Evolutionary conservation across 352 stramenopile species (phyloP).

Genomic region (Phytophthora rubi): DNA sequence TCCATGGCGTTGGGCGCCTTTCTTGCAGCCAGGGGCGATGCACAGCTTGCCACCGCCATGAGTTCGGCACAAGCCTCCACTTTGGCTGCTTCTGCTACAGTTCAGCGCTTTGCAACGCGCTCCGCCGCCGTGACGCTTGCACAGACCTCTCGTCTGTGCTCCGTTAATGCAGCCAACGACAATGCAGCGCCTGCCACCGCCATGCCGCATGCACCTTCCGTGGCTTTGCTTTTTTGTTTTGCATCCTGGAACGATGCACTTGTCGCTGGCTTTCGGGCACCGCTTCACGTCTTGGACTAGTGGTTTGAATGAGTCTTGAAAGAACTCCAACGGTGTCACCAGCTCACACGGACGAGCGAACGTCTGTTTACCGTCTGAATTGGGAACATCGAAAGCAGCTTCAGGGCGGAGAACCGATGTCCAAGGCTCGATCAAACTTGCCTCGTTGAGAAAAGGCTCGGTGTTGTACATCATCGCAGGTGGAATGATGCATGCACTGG

Average conservation of each 20-base stretch:
- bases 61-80: conserved; percentile 76
- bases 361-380: neutral
- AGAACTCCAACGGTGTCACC: conserved; percentile 5
- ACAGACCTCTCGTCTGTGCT: conserved; percentile 77
- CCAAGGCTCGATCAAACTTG: neutral
- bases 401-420: conserved; percentile 5
- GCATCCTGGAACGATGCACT: conserved; percentile 68
- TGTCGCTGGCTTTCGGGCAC: conserved; percentile 9
- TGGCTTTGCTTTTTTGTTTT: conserved; percentile 72
- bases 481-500: neutral
- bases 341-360: neutral
- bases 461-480: neutral
- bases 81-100: conserved; percentile 73
- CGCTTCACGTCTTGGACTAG: neutral
- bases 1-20: conserved; percentile 82
- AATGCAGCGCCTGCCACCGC: conserved; percentile 74
- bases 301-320: neutral
- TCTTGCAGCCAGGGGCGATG: conserved; percentile 82
- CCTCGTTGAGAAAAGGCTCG: neutral
- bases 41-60: conserved; percentile 88
- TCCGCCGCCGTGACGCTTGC: conserved; percentile 80
- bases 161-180: conserved; percentile 68
- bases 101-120: conserved; percentile 65
- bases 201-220: conserved; percentile 85
- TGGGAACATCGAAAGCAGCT: neutral